Evolutionary conservation across 2,329 filamentous ascomycete genomes (phyloP).

Genomic region (Penicillium sp.): DNA sequence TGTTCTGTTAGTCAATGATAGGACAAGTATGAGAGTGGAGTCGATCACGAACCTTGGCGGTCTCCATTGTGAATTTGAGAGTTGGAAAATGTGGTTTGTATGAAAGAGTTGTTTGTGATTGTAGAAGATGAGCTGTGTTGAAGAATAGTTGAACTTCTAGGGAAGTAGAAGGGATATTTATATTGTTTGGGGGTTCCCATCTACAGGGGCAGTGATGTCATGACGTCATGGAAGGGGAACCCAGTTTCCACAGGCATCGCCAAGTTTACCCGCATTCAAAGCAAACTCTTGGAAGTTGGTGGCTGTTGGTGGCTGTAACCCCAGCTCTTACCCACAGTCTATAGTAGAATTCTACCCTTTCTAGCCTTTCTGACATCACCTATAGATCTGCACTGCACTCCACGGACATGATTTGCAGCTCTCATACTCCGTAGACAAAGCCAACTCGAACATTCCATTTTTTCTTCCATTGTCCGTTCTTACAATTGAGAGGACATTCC

Average conservation of each 20-base stretch:
- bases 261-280: neutral
- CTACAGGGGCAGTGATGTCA: neutral
- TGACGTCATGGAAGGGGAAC: slow-evolving; percentile 1
- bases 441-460: neutral
- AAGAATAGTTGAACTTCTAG: neutral
- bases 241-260: neutral
- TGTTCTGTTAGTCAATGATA: neutral
- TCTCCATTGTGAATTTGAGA: slow-evolving; percentile 14
- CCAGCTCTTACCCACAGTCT: neutral
- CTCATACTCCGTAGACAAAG: neutral
- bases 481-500: neutral
- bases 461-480: neutral
- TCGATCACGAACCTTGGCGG: slow-evolving; percentile 12
- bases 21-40: too few relatives aligned
- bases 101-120: neutral
- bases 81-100: neutral
- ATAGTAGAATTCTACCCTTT: neutral
- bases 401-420: neutral
- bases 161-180: neutral
- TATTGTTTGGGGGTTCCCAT: neutral
- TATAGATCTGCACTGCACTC: neutral
- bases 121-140: neutral
- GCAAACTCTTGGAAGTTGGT: neutral
- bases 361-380: neutral
- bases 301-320: neutral